Evolutionary conservation across 345 rosid species (phyloP).

Genomic region (Citrus reticulata): DNA sequence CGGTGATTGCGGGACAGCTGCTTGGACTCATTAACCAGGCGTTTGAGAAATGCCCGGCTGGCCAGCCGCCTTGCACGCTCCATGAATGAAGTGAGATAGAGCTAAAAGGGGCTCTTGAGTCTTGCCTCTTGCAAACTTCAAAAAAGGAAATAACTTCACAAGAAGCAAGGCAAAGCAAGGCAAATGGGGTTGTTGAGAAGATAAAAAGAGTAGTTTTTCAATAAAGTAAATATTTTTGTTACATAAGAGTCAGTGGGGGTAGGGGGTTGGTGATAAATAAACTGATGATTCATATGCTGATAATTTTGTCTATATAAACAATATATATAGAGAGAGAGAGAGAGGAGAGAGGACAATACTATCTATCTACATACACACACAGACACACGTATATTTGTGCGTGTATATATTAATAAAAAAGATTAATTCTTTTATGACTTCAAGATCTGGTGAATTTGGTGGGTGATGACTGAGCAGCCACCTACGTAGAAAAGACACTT

Average conservation of each 20-base stretch:
- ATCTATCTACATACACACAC: too few species aligned
- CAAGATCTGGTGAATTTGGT: constrained; percentile 31
- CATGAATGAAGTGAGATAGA: constrained; percentile 35
- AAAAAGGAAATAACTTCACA: background rate
- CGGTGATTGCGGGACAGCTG: constrained; percentile 38
- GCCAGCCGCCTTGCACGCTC: constrained; percentile 93
- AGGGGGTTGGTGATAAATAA: constrained; percentile 28
- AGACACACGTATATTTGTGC: background rate
- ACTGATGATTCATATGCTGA: background rate
- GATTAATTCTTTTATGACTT: background rate
- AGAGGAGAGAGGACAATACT: too few species aligned
- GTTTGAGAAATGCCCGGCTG: constrained; percentile 72
- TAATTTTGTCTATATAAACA: constrained; percentile 12
- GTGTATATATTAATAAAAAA: background rate
- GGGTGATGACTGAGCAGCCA: constrained; percentile 30
- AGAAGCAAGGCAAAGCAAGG: background rate
- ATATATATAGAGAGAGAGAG: background rate
- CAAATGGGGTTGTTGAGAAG: constrained; percentile 11
- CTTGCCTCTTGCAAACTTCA: background rate
- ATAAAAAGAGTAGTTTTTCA: background rate
- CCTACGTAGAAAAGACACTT: constrained; percentile 33
- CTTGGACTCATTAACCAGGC: constrained; percentile 56
- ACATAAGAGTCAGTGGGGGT: constrained; percentile 19
- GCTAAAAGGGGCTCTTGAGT: background rate
- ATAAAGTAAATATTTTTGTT: constrained; percentile 12